Evolutionary conservation across 176 grass and related monocot genomes (phyloP), one percentile per base, ranked within the genome.

Genomic region (Rhynchospora breviuscula): DNA sequence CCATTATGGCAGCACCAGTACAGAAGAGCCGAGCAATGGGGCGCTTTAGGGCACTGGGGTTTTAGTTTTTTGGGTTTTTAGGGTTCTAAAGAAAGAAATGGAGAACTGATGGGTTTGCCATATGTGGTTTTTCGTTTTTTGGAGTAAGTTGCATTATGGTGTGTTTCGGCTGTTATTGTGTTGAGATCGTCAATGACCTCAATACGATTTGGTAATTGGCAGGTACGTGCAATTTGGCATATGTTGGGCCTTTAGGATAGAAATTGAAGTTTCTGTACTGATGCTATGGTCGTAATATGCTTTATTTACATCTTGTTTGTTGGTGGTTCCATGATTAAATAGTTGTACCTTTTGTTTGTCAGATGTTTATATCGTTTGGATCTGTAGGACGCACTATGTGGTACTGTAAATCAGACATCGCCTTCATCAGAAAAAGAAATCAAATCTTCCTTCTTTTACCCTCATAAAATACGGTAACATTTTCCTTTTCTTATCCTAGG

Each of bases 1-100:
- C 35, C 45, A 67, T 84, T 92, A 89, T 52, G 63, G 12, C 74
- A 84, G 62, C 26, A 35, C 47, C 31, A 82, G 45, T 73, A 21
- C 31, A 45, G 82, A 72, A 51, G 26, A 23, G 33, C 15, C 52
- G 2, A 45, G 59, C 10, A 79, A 78, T 12, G 73, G 86, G 23
- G 67, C 62, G 2, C 6, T 82, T 82, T 66, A 82, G 44, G 21
- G 56, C 49, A 26, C 10, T 13, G 4, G 15, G 2, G 7, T 81
- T 62, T 64, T 63, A 46, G 59, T 59, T 1, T 79, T 79, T 26
- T 64, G 59, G 54, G 57, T 80, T n/a, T n/a, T 54, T 82, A 51
- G 33, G 80, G 21, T 66, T 17, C 40, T 35, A 49, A 66, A 49
- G 57, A 48, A 82, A 64, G 47, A 48, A 47, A 48, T 51, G 44